Base-by-base conservation (phyloP, 2,329 filamentous ascomycete species). In the Epicoccum sorghinum region DNA sequence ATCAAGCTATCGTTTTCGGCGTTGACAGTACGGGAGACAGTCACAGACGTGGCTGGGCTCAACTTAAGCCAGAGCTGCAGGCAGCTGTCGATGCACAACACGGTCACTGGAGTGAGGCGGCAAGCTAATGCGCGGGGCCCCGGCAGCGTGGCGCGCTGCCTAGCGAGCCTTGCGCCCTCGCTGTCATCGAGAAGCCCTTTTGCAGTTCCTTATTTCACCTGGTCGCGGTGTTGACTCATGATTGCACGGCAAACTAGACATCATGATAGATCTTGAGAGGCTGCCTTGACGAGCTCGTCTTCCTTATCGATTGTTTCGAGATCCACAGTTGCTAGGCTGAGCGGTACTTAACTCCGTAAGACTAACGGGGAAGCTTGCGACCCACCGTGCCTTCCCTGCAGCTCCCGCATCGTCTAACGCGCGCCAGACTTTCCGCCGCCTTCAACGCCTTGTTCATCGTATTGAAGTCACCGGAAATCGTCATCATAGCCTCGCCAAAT, bases 41-140 rank as follows among this genome's bases (percentile, higher is more conserved):
- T 57, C 54, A 59, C 58, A 60, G 60, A 48, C 61, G 62, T 62
- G 64, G 64, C 60, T 66, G 61, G 60, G 55, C 22, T 57, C 48
- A 53, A 57, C 50, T 60, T 53, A 53, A 57, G 48, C 52, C 59
- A 55, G 54, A 58, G 60, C 46, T 62, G 62, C 59, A 64, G 62
- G 62, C 61, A 61, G 59, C 48, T 40, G 59, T 54, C 50, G 49
- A 58, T 52, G 61, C 54, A 47, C 40, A 36, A 54, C 36, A 10
- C 46, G 18, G 23, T 49, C 46, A 49, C 43, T 53, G 47, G 35
- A 67, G 56, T 67, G 64, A 67, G 64, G 64, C 65, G 65, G 60
- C 55, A 65, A 60, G 54, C 58, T 63, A 57, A 52, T 29, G 41
- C 52, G 46, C 24, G 33, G 32, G 42, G 52, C 52, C 59, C 62